Conservation (phyloP, 768 basidiomycete genomes). For the Gelatoporia subvermispora region DNA sequence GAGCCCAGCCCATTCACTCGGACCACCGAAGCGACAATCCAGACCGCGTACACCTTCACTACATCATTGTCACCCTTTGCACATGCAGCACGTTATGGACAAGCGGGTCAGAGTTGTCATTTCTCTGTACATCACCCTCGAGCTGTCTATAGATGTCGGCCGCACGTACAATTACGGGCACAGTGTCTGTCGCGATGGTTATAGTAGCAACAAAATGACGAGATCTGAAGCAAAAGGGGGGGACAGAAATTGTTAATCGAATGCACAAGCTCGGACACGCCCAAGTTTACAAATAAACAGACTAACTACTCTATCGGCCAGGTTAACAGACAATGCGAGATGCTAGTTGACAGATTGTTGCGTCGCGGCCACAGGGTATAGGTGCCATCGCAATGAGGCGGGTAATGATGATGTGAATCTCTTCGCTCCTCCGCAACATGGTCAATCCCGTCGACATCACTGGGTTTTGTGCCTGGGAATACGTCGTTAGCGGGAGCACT, state of each 20-base stretch:
- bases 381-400: slow-evolving; percentile 6
- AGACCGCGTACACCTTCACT: too few relatives aligned
- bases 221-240: neutral
- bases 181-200: slow-evolving; percentile 5
- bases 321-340: slow-evolving; percentile 7
- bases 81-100: too few relatives aligned
- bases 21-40: too few relatives aligned
- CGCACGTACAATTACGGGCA: neutral
- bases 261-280: neutral
- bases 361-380: slow-evolving; percentile 17
- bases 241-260: neutral
- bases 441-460: slow-evolving; percentile 12
- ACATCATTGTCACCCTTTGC: too few relatives aligned
- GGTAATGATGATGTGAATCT: slow-evolving; percentile 1
- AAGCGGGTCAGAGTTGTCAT: too few relatives aligned
- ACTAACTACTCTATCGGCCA: slow-evolving; percentile 12
- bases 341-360: neutral
- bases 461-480: slow-evolving; percentile 30
- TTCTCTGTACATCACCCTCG: too few relatives aligned
- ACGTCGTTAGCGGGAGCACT: neutral
- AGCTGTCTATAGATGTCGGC: too few relatives aligned
- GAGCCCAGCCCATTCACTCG: too few relatives aligned
- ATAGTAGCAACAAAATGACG: neutral
- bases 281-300: slow-evolving; percentile 14
- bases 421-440: neutral